Evolutionary conservation across 2,329 filamentous ascomycete species (phyloP).

Genomic region (Aspergillus sergii): DNA sequence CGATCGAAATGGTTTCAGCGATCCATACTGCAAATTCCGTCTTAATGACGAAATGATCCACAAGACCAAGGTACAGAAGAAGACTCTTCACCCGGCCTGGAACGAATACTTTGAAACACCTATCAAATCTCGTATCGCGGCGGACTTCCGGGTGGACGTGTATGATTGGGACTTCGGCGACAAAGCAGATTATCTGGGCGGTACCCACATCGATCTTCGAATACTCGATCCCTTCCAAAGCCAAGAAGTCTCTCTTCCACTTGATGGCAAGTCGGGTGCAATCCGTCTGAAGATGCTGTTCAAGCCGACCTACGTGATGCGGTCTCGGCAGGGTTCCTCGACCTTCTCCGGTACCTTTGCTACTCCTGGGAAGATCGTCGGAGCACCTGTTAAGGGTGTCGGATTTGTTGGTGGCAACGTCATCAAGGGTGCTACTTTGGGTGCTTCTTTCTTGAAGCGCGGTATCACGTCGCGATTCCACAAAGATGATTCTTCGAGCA

Average conservation of each 20-base stretch:
- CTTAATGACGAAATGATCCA: slow-evolving; percentile 86
- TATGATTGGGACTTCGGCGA: slow-evolving; percentile 98
- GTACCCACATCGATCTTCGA: slow-evolving; percentile 72
- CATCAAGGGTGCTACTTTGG: slow-evolving; percentile 87
- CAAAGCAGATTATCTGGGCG: slow-evolving; percentile 88
- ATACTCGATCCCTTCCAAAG: slow-evolving; percentile 82
- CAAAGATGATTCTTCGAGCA: slow-evolving; percentile 45
- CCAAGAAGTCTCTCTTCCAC: slow-evolving; percentile 70
- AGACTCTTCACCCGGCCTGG: slow-evolving; percentile 92
- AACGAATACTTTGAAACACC: slow-evolving; percentile 92
- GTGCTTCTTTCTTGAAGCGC: slow-evolving; percentile 85
- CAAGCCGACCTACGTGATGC: slow-evolving; percentile 86
- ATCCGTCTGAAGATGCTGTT: slow-evolving; percentile 85
- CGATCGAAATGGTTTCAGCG: slow-evolving; percentile 94
- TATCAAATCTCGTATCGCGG: slow-evolving; percentile 79
- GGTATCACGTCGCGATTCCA: slow-evolving; percentile 66
- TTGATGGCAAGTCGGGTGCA: slow-evolving; percentile 88
- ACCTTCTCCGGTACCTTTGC: slow-evolving; percentile 92
- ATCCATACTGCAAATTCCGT: slow-evolving; percentile 94
- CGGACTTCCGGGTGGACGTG: slow-evolving; percentile 79
- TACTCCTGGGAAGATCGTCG: slow-evolving; percentile 84
- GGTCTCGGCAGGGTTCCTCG: slow-evolving; percentile 83
- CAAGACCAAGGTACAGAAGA: slow-evolving; percentile 96
- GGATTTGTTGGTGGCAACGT: slow-evolving; percentile 81
- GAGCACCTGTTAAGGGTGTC: slow-evolving; percentile 91